Base-by-base conservation (phyloP, 2,329 filamentous ascomycete genomes). In the Biscogniauxia marginata region DNA sequence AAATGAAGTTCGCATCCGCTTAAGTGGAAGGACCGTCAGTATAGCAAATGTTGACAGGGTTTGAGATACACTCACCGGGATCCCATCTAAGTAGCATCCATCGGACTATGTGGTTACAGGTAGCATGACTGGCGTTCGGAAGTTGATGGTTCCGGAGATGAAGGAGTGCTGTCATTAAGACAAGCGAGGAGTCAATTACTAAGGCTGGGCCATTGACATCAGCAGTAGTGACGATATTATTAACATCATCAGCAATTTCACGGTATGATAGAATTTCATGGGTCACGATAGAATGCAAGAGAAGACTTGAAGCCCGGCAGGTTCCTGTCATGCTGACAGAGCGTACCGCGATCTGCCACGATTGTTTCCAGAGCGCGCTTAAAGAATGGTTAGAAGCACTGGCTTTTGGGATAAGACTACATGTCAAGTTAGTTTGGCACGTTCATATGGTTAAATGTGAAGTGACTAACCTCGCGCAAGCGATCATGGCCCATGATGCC, bases 51-150 rank as follows among this genome's bases (percentile, higher is more conserved):
- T 46, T 34, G 11, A 30, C 16, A 39, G 43, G 2, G 49, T 19
- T 25, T 3, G 21, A 25, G 18, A 59, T 50, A 6, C 34, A 72
- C 82, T 70, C 77, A 93, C 90, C 86, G 62, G 92, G 89, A 62
- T 86, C 86, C 92, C 93, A 99, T 65, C 83, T 87, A 30, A 86
- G 82, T 64, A 92, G 86, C 1, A 95, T 72, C 95, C 95, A 99
- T 64, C 86, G 82, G 54, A 95, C 83, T 34, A 95, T 81, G 65
- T 89, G 84, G 61, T 85, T 88, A 39, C 85, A 86, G 3, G 86
- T 88, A 43, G 79, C 79, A 63, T 86, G 83, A 62, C 84, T 89
- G 34, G 84, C 83, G 56, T 84, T 87, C 1, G 90, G 88, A 46
- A 88, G 84, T 65, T 87, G 82, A 23, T 83, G 80, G 62, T 88